These are phyloP conservation scores for Lasiosphaeriaceae sp. DNA, from an alignment of 495 filamentous ascomycete species.

Conservation along the genomic window DNA sequence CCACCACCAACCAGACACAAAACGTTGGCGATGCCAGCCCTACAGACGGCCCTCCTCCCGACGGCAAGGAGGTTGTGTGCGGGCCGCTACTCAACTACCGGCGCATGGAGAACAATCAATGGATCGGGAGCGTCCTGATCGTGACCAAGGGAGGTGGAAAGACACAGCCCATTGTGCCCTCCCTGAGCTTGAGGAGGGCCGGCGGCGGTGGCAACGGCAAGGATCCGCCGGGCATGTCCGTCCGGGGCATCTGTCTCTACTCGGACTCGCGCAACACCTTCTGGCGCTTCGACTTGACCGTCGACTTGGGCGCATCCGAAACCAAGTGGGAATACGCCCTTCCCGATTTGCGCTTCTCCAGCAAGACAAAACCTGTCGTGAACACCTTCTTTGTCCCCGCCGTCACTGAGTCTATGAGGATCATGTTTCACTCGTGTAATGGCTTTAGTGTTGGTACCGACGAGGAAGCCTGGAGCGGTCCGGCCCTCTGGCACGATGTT, in stretches of 20 bases:
- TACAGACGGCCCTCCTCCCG: conserved; percentile 11
- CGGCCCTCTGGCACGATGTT: conserved; percentile 88
- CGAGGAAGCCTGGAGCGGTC: conserved; percentile 76
- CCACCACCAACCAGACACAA: conserved; percentile 1
- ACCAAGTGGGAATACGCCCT: conserved; percentile 59
- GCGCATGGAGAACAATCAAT: conserved; percentile 69
- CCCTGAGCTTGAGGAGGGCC: conserved; percentile 27
- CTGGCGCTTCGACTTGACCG: conserved; percentile 69
- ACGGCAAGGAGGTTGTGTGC: conserved; percentile 62
- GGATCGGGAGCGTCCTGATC: conserved; percentile 81
- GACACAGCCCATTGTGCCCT: conserved; percentile 30
- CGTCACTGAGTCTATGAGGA: conserved; percentile 77
- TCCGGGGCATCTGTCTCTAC: conserved; percentile 63
- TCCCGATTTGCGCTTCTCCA: conserved; percentile 41
- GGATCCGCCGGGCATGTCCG: background rate
- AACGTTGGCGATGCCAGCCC: conserved; percentile 1
- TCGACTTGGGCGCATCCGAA: conserved; percentile 53
- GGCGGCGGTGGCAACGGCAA: conserved; percentile 9
- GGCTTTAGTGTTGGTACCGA: conserved; percentile 93
- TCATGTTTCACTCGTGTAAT: conserved; percentile 96
- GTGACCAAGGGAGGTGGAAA: conserved; percentile 65
- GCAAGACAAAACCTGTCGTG: conserved; percentile 41
- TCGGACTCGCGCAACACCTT: conserved; percentile 73
- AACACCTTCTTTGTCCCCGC: conserved; percentile 73
- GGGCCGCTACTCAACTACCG: conserved; percentile 84